Base-by-base conservation (phyloP, 2,329 filamentous ascomycete species). In the Catunica adiposa region DNA sequence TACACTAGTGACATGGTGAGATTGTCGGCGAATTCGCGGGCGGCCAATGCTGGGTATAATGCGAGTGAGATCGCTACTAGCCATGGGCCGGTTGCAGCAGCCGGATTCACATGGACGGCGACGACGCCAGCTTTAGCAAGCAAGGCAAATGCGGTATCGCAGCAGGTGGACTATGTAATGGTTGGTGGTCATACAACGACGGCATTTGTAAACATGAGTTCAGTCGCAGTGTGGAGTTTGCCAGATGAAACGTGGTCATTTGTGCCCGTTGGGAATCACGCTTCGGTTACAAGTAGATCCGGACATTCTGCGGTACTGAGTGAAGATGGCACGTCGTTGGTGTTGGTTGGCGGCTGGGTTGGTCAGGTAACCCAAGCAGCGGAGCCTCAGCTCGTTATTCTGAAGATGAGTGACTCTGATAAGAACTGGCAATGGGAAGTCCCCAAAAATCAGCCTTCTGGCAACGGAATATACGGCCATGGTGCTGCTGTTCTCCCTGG, bases 131-230 rank as follows among this genome's bases (percentile, higher is more conserved):
- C 84, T 1, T 82, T 80, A 61, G 82, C 83, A 20, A 84, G 85
- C 64, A 75, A 75, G 3, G 81, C 78, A 15, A 82, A 78, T 2
- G 72, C 73, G 2, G 71, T 83, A 42, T 83, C 80, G 3, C 84
- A 89, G 64, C 80, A 89, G 64, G 81, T 84, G 60, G 82, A 83
- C 62, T 90, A 87, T 61, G 79, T 95, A 11, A 70, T 96, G 22
- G 71, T 96, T 15, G 90, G 89, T 42, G 90, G 90, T 0, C 89
- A 96, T 65, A 94, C 89, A 0, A 74, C 80, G 61, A 68, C 73
- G 15, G 89, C 89, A 0, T 96, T 95, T 65, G 83, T 96, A 69
- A 94, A 96, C 66, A 96, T 94, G 84, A 94, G 87, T 56, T 86
- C 88, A 46, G 79, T 90, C 1, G 90, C 89, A 0, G 71, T 96